Percentiles rank a stretch among this genome's conserved stretches.
phyloP scores from a whole-genome alignment of 129 eudicot genomes.

The Flaveria linearis region DNA sequence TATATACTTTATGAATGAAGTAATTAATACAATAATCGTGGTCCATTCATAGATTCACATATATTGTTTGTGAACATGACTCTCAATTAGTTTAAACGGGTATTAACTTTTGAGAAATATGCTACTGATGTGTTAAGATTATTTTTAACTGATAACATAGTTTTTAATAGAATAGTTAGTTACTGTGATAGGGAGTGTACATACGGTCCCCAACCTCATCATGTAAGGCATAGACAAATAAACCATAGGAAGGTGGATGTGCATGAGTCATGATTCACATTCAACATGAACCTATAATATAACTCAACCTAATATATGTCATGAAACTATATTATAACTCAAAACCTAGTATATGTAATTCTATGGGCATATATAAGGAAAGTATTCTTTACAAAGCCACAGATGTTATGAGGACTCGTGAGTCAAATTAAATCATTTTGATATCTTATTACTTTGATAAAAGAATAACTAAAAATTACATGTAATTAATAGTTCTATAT shows the following conservation, averaged over 20 bases:
- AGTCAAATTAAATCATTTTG: no score
- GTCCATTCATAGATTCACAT: no score
- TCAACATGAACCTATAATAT: not conserved
- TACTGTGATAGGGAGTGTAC: not conserved
- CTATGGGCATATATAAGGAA: no score
- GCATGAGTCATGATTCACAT: not conserved
- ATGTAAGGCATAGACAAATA: conserved; percentile 4
- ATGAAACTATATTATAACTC: not conserved
- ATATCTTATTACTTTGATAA: no score
- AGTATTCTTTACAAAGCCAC: no score
- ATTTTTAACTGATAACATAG: not conserved
- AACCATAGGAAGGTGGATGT: not conserved
- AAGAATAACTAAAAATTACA: no score
- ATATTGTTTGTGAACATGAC: not conserved
- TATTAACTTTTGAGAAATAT: not conserved
- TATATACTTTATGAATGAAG: no score
- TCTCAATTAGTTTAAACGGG: not conserved
- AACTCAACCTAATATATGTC: not conserved
- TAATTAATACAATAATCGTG: no score
- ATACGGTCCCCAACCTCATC: conserved; percentile 5
- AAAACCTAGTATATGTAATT: no score
- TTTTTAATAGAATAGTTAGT: not conserved
- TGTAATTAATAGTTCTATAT: no score
- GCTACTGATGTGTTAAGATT: not conserved
- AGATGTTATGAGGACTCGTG: no score